Base-by-base conservation (phyloP, 2,329 filamentous ascomycete genomes). In the Phyllosticta paracitricarpa region DNA sequence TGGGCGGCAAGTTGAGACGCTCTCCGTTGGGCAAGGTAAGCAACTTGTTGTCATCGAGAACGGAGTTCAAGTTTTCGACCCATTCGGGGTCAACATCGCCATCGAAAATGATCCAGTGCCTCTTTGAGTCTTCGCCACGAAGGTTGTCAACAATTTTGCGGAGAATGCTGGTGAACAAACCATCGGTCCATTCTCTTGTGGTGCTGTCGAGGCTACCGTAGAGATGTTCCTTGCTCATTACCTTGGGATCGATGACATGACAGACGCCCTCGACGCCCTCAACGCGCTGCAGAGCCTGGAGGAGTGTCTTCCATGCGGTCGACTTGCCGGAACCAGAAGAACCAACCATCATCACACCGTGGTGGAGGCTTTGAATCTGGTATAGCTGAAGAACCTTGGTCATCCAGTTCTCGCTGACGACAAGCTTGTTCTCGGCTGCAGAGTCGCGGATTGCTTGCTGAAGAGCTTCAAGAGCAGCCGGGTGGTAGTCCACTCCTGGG, bases 301-400 rank as follows among this genome's bases (percentile, higher is more conserved):
- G 82, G 58, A 99, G 81, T 52, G 96, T 85, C 70, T 89, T 91
- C 94, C 95, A 99, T 4, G 94, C 89, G 1, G 89, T 86, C 51
- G 94, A 97, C 77, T 99, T 99, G 71, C 95, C 95, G 54, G 93
- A 89, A n/a, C 95, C 94, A 30, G 95, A 97, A 70, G 90, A 91
- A 65, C 94, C 94, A 9, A 99, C 94, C 94, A 99, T 97, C 95
- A 99, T 99, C 28, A 99, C 94, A 87, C 94, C 94, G 68, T 99
- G 94, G 70, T 99, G 94, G 62, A 99, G 91, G 66, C 87, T 89
- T 75, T 97, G 94, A 65, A 99, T 99, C 74, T 99, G 94, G 73
- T 96, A 97, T 2, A 99, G 83, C 73, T 99, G 94, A 8, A 99
- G 81, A 35, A 96, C 87, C 78, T 99, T 99, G 62, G 90, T 94